Conservation (phyloP, 352 stramenopile species). For the Pythium plurisporium region DNA sequence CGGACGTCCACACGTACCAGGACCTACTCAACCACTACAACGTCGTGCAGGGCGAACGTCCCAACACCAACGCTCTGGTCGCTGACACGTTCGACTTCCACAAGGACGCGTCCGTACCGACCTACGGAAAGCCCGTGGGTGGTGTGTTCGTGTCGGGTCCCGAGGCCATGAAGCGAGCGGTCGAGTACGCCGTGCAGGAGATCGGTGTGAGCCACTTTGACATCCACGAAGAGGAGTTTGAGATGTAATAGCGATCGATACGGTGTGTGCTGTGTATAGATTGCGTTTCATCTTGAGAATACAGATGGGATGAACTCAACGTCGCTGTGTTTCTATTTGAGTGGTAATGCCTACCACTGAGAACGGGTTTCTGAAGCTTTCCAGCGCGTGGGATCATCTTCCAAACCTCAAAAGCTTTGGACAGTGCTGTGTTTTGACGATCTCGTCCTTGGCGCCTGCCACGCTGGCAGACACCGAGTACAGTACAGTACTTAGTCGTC, state of each 20-base stretch:
- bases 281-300: neutral
- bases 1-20: conserved; percentile 10
- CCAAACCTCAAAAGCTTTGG: too few relatives aligned
- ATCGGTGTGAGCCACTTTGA: conserved; percentile 18
- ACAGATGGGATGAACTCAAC: neutral
- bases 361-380: too few relatives aligned
- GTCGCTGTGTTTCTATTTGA: neutral
- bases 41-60: conserved; percentile 6
- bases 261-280: neutral
- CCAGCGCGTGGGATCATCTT: too few relatives aligned
- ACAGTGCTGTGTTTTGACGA: too few relatives aligned
- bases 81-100: neutral
- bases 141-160: conserved; percentile 25
- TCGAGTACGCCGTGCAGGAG: conserved; percentile 11
- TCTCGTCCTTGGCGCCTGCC: too few relatives aligned
- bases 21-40: conserved; percentile 20
- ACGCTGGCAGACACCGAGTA: too few relatives aligned
- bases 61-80: conserved; percentile 3
- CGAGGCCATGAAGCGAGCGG: conserved; percentile 15
- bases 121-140: conserved; percentile 7
- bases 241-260: neutral
- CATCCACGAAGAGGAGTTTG: conserved; percentile 17
- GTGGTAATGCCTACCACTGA: too few relatives aligned
- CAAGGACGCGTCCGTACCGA: neutral
- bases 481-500: too few relatives aligned